Percentiles rank a stretch among this genome's conserved stretches.
Evolutionary conservation across 2,329 filamentous ascomycete genomes (phyloP).

Genomic region (Hypoxylon sp.): DNA sequence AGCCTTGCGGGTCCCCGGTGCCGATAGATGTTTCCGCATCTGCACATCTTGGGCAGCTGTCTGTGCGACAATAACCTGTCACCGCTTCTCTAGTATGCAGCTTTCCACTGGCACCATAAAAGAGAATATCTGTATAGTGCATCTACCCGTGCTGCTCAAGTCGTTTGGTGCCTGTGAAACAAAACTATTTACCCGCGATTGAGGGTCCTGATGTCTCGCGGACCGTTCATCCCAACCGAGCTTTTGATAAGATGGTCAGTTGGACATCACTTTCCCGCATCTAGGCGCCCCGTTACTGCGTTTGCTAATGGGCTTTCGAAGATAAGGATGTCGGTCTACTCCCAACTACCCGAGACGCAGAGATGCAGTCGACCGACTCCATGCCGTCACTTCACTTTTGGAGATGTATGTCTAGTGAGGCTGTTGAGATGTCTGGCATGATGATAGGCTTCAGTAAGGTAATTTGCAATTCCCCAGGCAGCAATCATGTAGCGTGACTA

Average conservation of each 20-base stretch:
- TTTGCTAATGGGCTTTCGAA: not conserved
- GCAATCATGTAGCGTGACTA: not conserved
- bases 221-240: not conserved
- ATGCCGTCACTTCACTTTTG: not conserved
- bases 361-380: slow-evolving; percentile 9
- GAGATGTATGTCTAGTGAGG: not conserved
- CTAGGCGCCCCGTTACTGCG: not conserved
- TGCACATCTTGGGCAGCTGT: not conserved
- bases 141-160: slow-evolving; percentile 4
- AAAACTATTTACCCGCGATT: not conserved
- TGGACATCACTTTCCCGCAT: not conserved
- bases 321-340: not conserved
- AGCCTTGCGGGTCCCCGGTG: slow-evolving; percentile 32
- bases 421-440: not conserved
- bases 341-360: not conserved
- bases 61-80: not conserved
- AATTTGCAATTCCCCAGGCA: not conserved
- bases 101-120: not conserved
- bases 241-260: not conserved
- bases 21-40: not conserved
- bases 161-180: not conserved
- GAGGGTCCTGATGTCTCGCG: not conserved
- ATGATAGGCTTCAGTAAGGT: not conserved
- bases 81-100: not conserved
- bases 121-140: not conserved